phyloP scores from a whole-genome alignment of 768 basidiomycete genomes.

The Auriculariales sp. region DNA sequence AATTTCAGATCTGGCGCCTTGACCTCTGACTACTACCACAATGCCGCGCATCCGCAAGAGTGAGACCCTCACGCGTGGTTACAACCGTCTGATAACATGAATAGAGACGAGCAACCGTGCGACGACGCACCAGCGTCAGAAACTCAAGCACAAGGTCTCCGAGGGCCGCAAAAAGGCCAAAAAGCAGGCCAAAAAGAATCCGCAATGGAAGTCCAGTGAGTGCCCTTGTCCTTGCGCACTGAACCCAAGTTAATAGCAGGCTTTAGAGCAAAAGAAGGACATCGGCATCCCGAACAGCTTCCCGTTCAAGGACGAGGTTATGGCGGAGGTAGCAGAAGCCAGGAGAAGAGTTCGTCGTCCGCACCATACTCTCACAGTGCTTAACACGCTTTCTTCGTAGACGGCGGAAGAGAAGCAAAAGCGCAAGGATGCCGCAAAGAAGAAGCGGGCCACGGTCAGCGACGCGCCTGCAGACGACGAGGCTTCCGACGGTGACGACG shows the following conservation, averaged over 20 bases:
- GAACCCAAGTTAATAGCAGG: background rate
- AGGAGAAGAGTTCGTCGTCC: slow-evolving; percentile 45
- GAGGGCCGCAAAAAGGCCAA: slow-evolving; percentile 66
- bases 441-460: slow-evolving; percentile 14
- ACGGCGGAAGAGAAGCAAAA: slow-evolving; percentile 63
- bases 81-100: background rate
- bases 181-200: slow-evolving; percentile 63
- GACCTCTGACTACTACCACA: background rate
- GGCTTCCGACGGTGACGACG: slow-evolving; percentile 15
- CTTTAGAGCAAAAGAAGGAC: slow-evolving; percentile 65
- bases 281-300: slow-evolving; percentile 88
- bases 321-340: slow-evolving; percentile 79
- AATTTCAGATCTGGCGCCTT: background rate
- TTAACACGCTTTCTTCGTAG: slow-evolving; percentile 21
- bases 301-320: slow-evolving; percentile 86
- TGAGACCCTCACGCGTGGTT: background rate
- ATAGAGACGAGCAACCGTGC: slow-evolving; percentile 75
- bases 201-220: slow-evolving; percentile 81
- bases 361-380: background rate
- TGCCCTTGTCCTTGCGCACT: slow-evolving; percentile 7
- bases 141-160: slow-evolving; percentile 56
- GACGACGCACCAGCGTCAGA: slow-evolving; percentile 58
- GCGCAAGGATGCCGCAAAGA: slow-evolving; percentile 51
- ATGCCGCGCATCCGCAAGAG: slow-evolving; percentile 14
- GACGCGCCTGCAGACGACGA: slow-evolving; percentile 16